These are phyloP conservation scores for Hermanozyma aechmeae DNA, from an alignment of 805 yeast species.

Conservation along the genomic window DNA sequence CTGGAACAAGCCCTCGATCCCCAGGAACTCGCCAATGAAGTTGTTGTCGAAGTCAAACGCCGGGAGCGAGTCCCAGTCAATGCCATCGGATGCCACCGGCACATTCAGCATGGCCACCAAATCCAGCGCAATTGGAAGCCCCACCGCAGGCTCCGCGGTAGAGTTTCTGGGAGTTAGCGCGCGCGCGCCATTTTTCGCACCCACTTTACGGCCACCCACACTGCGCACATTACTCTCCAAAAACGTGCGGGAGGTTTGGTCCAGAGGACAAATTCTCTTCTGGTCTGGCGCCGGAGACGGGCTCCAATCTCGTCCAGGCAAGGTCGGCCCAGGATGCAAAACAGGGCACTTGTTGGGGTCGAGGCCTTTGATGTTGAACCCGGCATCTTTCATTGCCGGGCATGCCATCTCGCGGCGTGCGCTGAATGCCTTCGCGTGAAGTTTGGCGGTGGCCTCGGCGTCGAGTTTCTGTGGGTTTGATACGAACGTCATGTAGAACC, in stretches of 20 bases:
- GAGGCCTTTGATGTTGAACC: slow-evolving; percentile 20
- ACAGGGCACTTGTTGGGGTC: slow-evolving; percentile 16
- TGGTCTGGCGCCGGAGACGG: slow-evolving; percentile 1
- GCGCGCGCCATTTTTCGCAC: slow-evolving; percentile 5
- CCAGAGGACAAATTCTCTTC: slow-evolving; percentile 1
- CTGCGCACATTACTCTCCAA: neutral
- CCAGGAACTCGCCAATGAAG: slow-evolving; percentile 16
- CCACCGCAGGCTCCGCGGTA: neutral
- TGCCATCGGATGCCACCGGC: slow-evolving; percentile 1
- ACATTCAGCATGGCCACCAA: slow-evolving; percentile 1
- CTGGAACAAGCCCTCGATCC: slow-evolving; percentile 16
- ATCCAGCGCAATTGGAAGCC: slow-evolving; percentile 5
- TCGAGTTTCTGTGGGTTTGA: slow-evolving; percentile 19
- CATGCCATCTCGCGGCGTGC: slow-evolving; percentile 8
- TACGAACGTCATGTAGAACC: slow-evolving; percentile 28
- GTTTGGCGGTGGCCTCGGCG: slow-evolving; percentile 20
- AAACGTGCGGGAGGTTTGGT: neutral
- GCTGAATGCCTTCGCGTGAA: slow-evolving; percentile 11
- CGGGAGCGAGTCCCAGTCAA: slow-evolving; percentile 13
- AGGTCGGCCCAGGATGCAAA: slow-evolving; percentile 1
- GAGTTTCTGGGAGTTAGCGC: slow-evolving; percentile 1
- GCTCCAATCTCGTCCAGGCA: slow-evolving; percentile 1
- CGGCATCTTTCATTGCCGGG: slow-evolving; percentile 10
- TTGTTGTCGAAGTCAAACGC: slow-evolving; percentile 24
- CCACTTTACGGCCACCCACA: neutral